A percentile compares a stretch with the other conserved stretches of the same genome.
Evolutionary conservation across 2,329 filamentous ascomycete genomes (phyloP).

Genomic region (Pseudogymnoascus sp.): DNA sequence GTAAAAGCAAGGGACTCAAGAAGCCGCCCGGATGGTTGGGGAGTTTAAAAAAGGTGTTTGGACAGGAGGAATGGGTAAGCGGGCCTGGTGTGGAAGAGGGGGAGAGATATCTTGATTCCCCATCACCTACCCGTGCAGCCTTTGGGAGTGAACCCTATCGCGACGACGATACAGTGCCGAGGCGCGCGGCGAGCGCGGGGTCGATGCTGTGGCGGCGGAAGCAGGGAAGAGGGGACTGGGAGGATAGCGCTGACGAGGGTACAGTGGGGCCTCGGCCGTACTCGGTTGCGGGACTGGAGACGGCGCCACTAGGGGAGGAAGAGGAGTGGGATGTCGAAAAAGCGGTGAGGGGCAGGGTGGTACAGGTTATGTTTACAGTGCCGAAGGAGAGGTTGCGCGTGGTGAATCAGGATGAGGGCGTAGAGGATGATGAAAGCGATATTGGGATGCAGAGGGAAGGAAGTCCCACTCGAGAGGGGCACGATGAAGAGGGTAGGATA

Average conservation of each 20-base stretch:
- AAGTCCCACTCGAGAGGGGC: slow-evolving; percentile 19
- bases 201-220: slow-evolving; percentile 43
- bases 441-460: slow-evolving; percentile 29
- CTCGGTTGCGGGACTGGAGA: slow-evolving; percentile 1
- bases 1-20: slow-evolving; percentile 43
- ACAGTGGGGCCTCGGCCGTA: slow-evolving; percentile 10
- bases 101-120: slow-evolving; percentile 7
- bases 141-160: slow-evolving; percentile 19
- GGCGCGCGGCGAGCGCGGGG: slow-evolving; percentile 43
- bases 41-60: slow-evolving; percentile 45
- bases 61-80: slow-evolving; percentile 14
- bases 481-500: background rate
- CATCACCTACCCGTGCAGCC: slow-evolving; percentile 16
- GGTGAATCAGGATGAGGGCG: slow-evolving; percentile 65
- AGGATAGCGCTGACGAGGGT: slow-evolving; percentile 30
- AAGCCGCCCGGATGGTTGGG: slow-evolving; percentile 58
- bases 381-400: slow-evolving; percentile 79
- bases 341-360: slow-evolving; percentile 62
- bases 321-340: slow-evolving; percentile 66
- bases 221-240: slow-evolving; percentile 48
- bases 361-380: slow-evolving; percentile 89
- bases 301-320: slow-evolving; percentile 31
- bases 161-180: slow-evolving; percentile 26
- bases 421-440: slow-evolving; percentile 40
- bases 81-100: background rate